Percentiles rank a stretch among this genome's conserved stretches.
Conservation (phyloP, 2,329 filamentous ascomycete species). For the Diaporthe vaccinii region DNA sequence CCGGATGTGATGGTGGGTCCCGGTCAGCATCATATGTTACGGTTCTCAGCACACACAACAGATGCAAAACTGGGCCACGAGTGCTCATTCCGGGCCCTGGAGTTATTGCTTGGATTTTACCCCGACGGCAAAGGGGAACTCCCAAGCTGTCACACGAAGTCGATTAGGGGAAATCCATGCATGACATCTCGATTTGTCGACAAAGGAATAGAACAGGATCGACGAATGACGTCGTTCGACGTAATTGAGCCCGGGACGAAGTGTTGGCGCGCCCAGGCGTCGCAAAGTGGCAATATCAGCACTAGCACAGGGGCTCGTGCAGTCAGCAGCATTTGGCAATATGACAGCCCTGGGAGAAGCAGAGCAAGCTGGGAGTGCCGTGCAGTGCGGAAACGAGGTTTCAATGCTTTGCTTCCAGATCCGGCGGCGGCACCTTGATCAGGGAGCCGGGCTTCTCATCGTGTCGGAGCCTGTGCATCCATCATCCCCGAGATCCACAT, state of each 20-base stretch:
- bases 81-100: not conserved
- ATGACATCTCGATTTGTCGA: conserved; percentile 17
- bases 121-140: not conserved
- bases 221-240: conserved; percentile 27
- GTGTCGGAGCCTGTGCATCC: not conserved
- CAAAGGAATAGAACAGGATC: conserved; percentile 7
- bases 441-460: not conserved
- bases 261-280: conserved; percentile 27
- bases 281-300: conserved; percentile 27
- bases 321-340: not conserved
- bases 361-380: not conserved
- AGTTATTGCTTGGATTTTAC: not conserved
- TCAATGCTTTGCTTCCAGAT: not conserved
- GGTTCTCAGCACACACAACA: not conserved
- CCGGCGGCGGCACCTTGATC: not conserved
- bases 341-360: not conserved
- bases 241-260: conserved; percentile 2
- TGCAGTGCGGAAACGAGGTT: not conserved
- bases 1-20: conserved; percentile 3
- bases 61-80: not conserved
- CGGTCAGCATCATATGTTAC: not conserved
- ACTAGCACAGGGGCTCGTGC: conserved; percentile 25
- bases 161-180: conserved; percentile 22
- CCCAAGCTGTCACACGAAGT: conserved; percentile 25
- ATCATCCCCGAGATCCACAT: conserved; percentile 6